A percentile compares a stretch with the other conserved stretches of the same genome.
phyloP scores from a whole-genome alignment of 2,329 filamentous ascomycete species.

The Sclerotinia spermophila region DNA sequence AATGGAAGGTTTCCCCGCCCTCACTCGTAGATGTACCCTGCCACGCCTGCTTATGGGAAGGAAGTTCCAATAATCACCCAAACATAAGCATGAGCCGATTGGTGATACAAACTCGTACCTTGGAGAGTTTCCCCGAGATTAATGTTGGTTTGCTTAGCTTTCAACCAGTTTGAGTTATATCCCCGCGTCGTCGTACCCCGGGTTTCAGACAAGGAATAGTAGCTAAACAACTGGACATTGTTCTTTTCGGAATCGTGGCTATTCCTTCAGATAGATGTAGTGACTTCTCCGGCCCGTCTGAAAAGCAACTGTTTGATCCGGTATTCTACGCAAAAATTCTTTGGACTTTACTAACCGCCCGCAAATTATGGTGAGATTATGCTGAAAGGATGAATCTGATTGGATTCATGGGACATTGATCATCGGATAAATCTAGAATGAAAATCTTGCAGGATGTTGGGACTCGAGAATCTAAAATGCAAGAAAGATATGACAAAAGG shows the following conservation, averaged over 20 bases:
- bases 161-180: background rate
- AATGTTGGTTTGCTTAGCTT: background rate
- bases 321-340: background rate
- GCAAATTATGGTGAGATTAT: background rate
- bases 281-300: background rate
- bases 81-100: slow-evolving; percentile 1
- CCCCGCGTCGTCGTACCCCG: slow-evolving; percentile 10
- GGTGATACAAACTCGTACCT: background rate
- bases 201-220: background rate
- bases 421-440: background rate
- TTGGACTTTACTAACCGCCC: background rate
- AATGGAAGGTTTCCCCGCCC: slow-evolving; percentile 1
- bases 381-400: background rate
- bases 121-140: slow-evolving; percentile 4
- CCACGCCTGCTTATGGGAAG: background rate
- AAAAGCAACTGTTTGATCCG: background rate
- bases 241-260: background rate
- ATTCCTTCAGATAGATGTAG: background rate
- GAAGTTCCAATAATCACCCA: background rate
- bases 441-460: background rate
- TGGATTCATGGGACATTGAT: background rate
- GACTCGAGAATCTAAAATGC: slow-evolving; percentile 5
- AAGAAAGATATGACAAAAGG: background rate
- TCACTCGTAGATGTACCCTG: slow-evolving; percentile 13
- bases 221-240: background rate